Evolutionary conservation across 257 asterid species (phyloP).

Genomic region (Solanum habrochaites): DNA sequence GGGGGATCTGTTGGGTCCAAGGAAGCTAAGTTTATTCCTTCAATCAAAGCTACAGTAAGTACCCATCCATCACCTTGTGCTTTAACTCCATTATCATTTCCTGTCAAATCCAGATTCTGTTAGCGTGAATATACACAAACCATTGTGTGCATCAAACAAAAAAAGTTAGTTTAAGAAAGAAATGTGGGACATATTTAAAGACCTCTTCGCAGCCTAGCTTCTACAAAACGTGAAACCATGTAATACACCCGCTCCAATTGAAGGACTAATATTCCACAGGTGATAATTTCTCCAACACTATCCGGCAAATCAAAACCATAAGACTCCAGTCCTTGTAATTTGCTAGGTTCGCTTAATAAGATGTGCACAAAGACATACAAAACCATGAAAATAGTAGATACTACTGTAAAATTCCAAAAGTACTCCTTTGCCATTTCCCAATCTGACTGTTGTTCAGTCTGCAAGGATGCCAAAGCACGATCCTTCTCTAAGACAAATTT

Average conservation of each 20-base stretch:
- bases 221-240: constrained; percentile 67
- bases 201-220: constrained; percentile 70
- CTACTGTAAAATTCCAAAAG: constrained; percentile 59
- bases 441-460: constrained; percentile 41
- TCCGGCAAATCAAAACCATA: constrained; percentile 80
- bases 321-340: constrained; percentile 54
- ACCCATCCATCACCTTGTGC: constrained; percentile 96
- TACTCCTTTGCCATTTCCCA: constrained; percentile 38
- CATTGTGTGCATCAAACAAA: background rate
- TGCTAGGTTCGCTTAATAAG: constrained; percentile 30
- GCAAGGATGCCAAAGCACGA: constrained; percentile 36
- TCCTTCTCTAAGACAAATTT: constrained; percentile 37
- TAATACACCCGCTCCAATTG: constrained; percentile 56
- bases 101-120: constrained; percentile 21
- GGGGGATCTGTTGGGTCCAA: constrained; percentile 32
- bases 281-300: constrained; percentile 69
- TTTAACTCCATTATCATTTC: constrained; percentile 76
- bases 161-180: background rate
- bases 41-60: constrained; percentile 73
- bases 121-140: background rate
- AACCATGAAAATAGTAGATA: constrained; percentile 41
- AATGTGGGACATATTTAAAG: background rate
- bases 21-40: constrained; percentile 53
- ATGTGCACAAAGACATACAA: constrained; percentile 47
- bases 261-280: constrained; percentile 42